Conservation (phyloP, 441 rosid species). For the Biscutella laevigata region DNA sequence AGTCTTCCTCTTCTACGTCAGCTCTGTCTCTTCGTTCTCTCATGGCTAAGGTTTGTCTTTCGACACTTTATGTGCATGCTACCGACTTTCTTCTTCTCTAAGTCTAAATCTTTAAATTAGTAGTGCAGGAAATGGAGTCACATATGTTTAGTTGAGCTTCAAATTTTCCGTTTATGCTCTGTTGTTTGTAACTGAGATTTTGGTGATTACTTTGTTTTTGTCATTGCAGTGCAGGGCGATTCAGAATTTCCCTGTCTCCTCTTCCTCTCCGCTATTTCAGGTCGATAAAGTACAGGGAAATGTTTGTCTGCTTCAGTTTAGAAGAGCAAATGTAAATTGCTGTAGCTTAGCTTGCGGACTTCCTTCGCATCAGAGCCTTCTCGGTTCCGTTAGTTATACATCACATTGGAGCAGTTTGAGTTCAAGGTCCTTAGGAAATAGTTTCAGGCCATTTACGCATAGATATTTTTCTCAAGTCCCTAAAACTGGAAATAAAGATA, state of each 20-base stretch:
- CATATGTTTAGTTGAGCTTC: slow-evolving; percentile 2
- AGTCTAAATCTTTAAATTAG: not conserved
- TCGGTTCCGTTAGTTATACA: slow-evolving; percentile 19
- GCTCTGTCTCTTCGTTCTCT: slow-evolving; percentile 29
- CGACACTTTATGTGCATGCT: not conserved
- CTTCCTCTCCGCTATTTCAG: slow-evolving; percentile 24
- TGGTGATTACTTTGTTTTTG: not conserved
- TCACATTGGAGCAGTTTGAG: slow-evolving; percentile 15
- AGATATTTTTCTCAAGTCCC: slow-evolving; percentile 42
- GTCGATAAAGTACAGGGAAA: slow-evolving; percentile 20
- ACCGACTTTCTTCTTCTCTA: not conserved
- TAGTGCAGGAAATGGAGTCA: not conserved
- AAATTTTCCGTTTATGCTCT: not conserved
- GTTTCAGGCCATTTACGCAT: slow-evolving; percentile 19
- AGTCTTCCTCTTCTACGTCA: slow-evolving; percentile 16
- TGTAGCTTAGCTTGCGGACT: slow-evolving; percentile 17
- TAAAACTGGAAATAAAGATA: slow-evolving; percentile 16
- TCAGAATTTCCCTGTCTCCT: slow-evolving; percentile 24
- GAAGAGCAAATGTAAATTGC: slow-evolving; percentile 20
- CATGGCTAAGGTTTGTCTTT: slow-evolving; percentile 42
- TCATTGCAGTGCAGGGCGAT: slow-evolving; percentile 40
- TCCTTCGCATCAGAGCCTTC: slow-evolving; percentile 19
- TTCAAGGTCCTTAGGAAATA: slow-evolving; percentile 21
- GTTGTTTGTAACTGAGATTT: not conserved
- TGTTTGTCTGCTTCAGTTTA: slow-evolving; percentile 29